phyloP scores from a whole-genome alignment of 2,329 filamentous ascomycete genomes.

The Apiospora phragmitis region DNA sequence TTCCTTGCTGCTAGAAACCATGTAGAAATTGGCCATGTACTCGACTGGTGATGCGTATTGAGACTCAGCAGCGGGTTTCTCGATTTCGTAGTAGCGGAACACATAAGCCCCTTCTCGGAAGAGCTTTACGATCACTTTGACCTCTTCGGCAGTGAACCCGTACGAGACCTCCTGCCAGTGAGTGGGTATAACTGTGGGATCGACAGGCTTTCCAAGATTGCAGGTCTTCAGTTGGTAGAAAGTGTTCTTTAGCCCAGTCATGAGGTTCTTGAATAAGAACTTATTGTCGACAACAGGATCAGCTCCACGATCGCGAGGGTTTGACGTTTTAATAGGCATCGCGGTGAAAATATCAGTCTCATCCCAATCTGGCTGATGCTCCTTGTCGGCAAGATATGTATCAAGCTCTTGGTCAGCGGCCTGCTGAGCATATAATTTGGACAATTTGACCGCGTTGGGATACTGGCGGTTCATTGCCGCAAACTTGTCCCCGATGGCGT shows the following conservation, averaged over 20 bases:
- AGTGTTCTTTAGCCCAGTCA: conserved; percentile 93
- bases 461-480: conserved; percentile 97
- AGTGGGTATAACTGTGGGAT: conserved; percentile 73
- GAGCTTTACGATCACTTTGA: conserved; percentile 92
- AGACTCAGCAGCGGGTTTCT: conserved; percentile 72
- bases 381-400: conserved; percentile 80
- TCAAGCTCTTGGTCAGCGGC: conserved; percentile 65
- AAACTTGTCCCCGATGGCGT: conserved; percentile 98
- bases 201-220: conserved; percentile 73
- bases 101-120: conserved; percentile 96
- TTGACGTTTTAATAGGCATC: conserved; percentile 93
- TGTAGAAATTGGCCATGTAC: conserved; percentile 92
- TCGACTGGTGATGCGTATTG: conserved; percentile 82
- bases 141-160: conserved; percentile 96
- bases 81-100: conserved; percentile 94
- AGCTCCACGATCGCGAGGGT: conserved; percentile 81
- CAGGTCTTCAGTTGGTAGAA: conserved; percentile 94
- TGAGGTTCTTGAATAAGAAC: conserved; percentile 93
- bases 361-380: conserved; percentile 87
- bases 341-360: conserved; percentile 97
- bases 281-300: conserved; percentile 97
- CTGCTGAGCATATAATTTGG: conserved; percentile 72
- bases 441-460: conserved; percentile 90
- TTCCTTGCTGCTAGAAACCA: conserved; percentile 90
- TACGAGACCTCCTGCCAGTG: conserved; percentile 97